These are phyloP conservation scores for Lachnellula hyalina DNA, from an alignment of 2,329 filamentous ascomycete genomes.

Conservation along the genomic window DNA sequence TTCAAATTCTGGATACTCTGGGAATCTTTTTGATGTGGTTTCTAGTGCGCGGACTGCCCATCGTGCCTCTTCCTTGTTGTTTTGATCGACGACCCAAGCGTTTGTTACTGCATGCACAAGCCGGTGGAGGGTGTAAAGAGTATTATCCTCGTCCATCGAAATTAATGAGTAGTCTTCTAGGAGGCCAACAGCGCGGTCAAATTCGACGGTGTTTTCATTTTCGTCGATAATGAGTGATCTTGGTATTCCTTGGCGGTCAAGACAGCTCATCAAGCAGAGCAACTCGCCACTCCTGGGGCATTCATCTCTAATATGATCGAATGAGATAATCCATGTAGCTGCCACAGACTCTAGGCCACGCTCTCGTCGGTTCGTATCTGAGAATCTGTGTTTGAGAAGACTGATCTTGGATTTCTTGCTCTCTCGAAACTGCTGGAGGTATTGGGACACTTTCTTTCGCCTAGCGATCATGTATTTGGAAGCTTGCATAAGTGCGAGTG, in stretches of 20 bases:
- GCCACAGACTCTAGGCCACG: slow-evolving; percentile 32
- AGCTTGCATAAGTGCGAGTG: slow-evolving; percentile 28
- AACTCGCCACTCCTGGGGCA: slow-evolving; percentile 14
- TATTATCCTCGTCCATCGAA: slow-evolving; percentile 8
- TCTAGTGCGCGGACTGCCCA: background rate
- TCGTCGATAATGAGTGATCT: slow-evolving; percentile 9
- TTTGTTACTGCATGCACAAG: slow-evolving; percentile 20
- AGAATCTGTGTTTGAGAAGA: slow-evolving; percentile 29
- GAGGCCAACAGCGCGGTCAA: slow-evolving; percentile 32
- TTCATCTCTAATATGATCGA: slow-evolving; percentile 32
- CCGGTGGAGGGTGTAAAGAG: slow-evolving; percentile 14
- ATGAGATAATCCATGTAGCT: slow-evolving; percentile 34
- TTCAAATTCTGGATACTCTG: background rate
- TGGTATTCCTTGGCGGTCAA: slow-evolving; percentile 23
- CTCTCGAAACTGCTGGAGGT: slow-evolving; percentile 35
- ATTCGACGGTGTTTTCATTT: slow-evolving; percentile 11
- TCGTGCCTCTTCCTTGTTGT: background rate
- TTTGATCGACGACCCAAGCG: slow-evolving; percentile 16
- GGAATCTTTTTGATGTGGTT: background rate
- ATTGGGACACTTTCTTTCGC: slow-evolving; percentile 31
- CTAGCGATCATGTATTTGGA: slow-evolving; percentile 22
- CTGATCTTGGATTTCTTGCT: slow-evolving; percentile 27
- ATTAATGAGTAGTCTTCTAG: slow-evolving; percentile 37
- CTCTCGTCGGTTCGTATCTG: slow-evolving; percentile 32
- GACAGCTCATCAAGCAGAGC: slow-evolving; percentile 19